Conservation (phyloP, 768 basidiomycete genomes). For the Tricholomella constricta region DNA sequence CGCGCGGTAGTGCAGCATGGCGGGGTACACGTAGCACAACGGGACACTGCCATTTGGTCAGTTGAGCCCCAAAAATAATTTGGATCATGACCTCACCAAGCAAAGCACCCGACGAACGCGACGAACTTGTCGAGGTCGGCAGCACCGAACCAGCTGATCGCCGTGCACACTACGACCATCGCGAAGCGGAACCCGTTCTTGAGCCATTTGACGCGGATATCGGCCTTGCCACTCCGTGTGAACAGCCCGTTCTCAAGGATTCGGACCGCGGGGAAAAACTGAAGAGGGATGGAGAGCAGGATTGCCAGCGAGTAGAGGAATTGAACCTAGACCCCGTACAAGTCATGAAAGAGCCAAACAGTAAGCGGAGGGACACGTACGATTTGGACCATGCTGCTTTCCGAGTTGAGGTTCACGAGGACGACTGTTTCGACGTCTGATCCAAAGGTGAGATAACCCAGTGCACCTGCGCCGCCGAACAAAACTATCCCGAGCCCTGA, state of each 20-base stretch:
- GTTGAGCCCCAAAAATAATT: background rate
- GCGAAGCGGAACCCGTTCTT: slow-evolving; percentile 89
- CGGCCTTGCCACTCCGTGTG: slow-evolving; percentile 80
- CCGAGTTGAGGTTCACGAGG: slow-evolving; percentile 87
- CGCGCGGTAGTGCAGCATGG: slow-evolving; percentile 90
- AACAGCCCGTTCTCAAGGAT: slow-evolving; percentile 98
- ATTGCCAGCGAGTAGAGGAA: slow-evolving; percentile 93
- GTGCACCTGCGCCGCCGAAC: slow-evolving; percentile 84
- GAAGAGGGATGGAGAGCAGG: slow-evolving; percentile 86
- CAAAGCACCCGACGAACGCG: slow-evolving; percentile 89
- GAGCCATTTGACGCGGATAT: slow-evolving; percentile 87
- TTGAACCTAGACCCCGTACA: too few relatives aligned
- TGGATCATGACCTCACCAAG: slow-evolving; percentile 66
- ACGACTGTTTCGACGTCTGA: slow-evolving; percentile 89
- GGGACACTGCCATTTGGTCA: slow-evolving; percentile 68
- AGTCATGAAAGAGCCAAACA: too few relatives aligned
- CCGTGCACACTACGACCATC: slow-evolving; percentile 78
- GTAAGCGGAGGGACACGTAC: slow-evolving; percentile 47
- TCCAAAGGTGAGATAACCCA: slow-evolving; percentile 89
- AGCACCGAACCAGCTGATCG: slow-evolving; percentile 80
- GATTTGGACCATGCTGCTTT: slow-evolving; percentile 84
- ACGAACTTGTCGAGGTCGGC: slow-evolving; percentile 95
- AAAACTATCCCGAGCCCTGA: slow-evolving; percentile 50
- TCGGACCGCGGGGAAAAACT: slow-evolving; percentile 96
- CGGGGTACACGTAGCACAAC: slow-evolving; percentile 91